Base-by-base conservation (phyloP, 352 stramenopile species). In the Pythium plurisporium region DNA sequence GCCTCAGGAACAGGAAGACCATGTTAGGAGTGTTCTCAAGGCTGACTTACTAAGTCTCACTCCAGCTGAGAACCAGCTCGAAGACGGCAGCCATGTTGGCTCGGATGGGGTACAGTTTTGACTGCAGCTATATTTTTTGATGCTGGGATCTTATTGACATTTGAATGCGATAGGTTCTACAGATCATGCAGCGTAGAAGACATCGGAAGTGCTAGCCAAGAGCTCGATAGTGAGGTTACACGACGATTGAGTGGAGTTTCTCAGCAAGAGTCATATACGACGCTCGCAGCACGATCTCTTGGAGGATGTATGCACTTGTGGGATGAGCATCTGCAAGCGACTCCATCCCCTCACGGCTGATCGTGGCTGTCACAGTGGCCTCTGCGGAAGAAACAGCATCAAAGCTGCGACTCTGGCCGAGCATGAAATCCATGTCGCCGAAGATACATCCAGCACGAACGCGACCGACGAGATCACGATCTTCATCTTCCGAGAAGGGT, bases 391-490 rank as follows among this genome's bases (percentile, higher is more conserved):
- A 70, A 3, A 66, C 67, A n/a, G 72, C 76, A 53, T 82, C 67
- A 34, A 84, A 62, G n/a, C 72, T 65, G n/a, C 74, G 69, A 33
- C 55, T 36, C 50, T 86, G 75, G 25, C 59, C 49, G 45, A 88
- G 60, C 55, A 83, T 68, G 40, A 80, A 88, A 53, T 85, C 78
- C 72, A 88, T 76, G 37, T 88, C 78, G 14, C 78, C 78, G 43
- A 86, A 85, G 40, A 88, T 79, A 34, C 74, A 83, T 6, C 75
- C 76, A 25, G 75, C 65, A 14, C 72, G 67, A 0, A 85, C 74
- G n/a, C 70, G 75, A 2, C 77, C 67, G 7, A 87, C 69, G 1
- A 86, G 46, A 19, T 81, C 73, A 29, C 62, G 73, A 25, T 46
- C 46, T n/a, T 46, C 53, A 5, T 59, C 57, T 54, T 65, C 55